Evolutionary conservation across 192 early-diverging fungal species (phyloP).

Genomic region (Coemansia sp.): DNA sequence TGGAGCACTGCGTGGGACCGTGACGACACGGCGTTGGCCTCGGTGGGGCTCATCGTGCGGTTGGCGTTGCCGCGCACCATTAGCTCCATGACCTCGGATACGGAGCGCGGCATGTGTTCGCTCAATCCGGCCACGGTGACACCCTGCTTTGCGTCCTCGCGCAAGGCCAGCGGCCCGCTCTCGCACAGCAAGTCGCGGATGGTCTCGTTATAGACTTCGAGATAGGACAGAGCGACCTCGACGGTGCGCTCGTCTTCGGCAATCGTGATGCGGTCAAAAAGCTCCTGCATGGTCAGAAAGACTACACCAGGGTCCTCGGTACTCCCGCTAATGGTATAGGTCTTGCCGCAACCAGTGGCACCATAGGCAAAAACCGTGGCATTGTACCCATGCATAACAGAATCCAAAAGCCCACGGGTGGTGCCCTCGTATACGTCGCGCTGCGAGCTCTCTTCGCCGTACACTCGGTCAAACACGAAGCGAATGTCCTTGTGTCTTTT

Average conservation of each 20-base stretch:
- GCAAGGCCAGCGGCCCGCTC: conserved; percentile 60
- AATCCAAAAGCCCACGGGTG: conserved; percentile 63
- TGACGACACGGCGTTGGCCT: conserved; percentile 72
- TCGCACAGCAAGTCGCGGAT: conserved; percentile 78
- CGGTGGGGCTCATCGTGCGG: conserved; percentile 73
- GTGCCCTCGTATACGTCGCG: conserved; percentile 70
- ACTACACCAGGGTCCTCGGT: conserved; percentile 68
- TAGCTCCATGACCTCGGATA: conserved; percentile 57
- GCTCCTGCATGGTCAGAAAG: conserved; percentile 61
- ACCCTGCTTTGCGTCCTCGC: conserved; percentile 68
- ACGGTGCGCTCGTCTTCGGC: conserved; percentile 60
- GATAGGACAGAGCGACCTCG: conserved; percentile 73
- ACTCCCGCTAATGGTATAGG: conserved; percentile 77
- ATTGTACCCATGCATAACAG: conserved; percentile 77
- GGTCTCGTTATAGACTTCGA: conserved; percentile 97
- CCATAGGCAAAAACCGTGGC: conserved; percentile 91
- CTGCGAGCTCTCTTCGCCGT: conserved; percentile 67
- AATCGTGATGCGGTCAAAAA: conserved; percentile 55
- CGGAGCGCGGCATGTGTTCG: conserved; percentile 59
- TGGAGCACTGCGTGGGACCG: conserved; percentile 79
- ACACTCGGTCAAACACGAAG: conserved; percentile 77
- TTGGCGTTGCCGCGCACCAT: conserved; percentile 63
- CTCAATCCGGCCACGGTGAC: conserved; percentile 71
- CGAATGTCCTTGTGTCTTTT: conserved; percentile 69
- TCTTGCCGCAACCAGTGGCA: conserved; percentile 83